Percentiles rank a stretch among this genome's conserved stretches.
Conservation (phyloP, 2,329 filamentous ascomycete genomes). For the Aspergillus phoenicis region DNA sequence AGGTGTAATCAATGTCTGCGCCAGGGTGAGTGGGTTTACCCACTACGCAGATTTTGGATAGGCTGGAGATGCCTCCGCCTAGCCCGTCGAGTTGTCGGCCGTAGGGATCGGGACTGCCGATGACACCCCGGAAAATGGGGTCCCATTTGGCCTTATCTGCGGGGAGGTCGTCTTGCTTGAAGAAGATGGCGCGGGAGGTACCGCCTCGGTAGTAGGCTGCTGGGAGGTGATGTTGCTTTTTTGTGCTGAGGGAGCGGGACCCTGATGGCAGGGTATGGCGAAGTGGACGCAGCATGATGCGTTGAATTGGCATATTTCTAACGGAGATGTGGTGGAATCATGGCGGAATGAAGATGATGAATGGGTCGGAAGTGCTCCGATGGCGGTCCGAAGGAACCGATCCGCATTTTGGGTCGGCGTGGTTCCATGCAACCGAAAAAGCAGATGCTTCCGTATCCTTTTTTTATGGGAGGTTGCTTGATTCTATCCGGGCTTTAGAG, state of each 20-base stretch:
- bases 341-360: too few species aligned
- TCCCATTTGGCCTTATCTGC: slow-evolving; percentile 49
- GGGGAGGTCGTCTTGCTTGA: slow-evolving; percentile 58
- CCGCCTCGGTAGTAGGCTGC: slow-evolving; percentile 68
- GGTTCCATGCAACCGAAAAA: too few species aligned
- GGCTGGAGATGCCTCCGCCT: slow-evolving; percentile 68
- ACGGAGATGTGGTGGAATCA: too few species aligned
- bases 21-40: slow-evolving; percentile 52
- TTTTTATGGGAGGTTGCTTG: too few species aligned
- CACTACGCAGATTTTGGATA: slow-evolving; percentile 72
- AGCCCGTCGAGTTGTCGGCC: slow-evolving; percentile 73
- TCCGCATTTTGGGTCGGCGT: too few species aligned
- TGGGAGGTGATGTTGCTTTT: slow-evolving; percentile 33
- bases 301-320: too few species aligned
- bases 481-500: too few species aligned
- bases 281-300: not conserved
- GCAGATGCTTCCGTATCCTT: too few species aligned
- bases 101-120: slow-evolving; percentile 67
- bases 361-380: not conserved
- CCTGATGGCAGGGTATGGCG: not conserved
- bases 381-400: too few species aligned
- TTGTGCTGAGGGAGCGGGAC: not conserved
- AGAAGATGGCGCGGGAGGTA: slow-evolving; percentile 70
- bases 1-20: slow-evolving; percentile 70
- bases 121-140: slow-evolving; percentile 59